Percentiles rank a stretch among this genome's conserved stretches.
These are phyloP conservation scores for Barnettozyma sucrosica DNA, from an alignment of 805 yeast species.

Conservation along the genomic window DNA sequence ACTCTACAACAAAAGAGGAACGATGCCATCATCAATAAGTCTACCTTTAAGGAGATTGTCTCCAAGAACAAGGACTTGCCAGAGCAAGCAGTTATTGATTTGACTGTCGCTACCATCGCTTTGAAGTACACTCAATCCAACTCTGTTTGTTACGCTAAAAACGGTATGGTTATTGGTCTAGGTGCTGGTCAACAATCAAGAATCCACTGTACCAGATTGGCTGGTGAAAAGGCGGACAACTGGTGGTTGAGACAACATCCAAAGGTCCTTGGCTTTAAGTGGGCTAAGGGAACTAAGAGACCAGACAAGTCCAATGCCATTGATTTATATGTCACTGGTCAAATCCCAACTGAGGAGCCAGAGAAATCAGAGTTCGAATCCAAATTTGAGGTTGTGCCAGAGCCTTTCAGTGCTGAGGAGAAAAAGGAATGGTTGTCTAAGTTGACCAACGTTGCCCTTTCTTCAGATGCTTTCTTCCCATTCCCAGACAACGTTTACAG, in stretches of 20 bases:
- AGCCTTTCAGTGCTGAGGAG: conserved; percentile 76
- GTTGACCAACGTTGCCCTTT: conserved; percentile 79
- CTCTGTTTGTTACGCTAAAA: conserved; percentile 97
- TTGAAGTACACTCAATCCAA: conserved; percentile 97
- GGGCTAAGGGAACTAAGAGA: conserved; percentile 98
- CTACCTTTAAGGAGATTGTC: conserved; percentile 87
- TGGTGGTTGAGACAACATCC: conserved; percentile 99
- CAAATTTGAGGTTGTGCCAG: conserved; percentile 80
- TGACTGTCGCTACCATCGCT: conserved; percentile 96
- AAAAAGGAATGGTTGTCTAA: conserved; percentile 81
- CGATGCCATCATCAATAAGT: conserved; percentile 89
- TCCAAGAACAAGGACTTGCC: conserved; percentile 81
- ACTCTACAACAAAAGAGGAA: conserved; percentile 95
- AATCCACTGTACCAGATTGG: conserved; percentile 98
- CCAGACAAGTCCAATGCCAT: conserved; percentile 98
- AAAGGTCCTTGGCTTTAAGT: conserved; percentile 81
- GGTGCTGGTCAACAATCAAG: conserved; percentile 99
- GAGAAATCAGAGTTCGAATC: conserved; percentile 89
- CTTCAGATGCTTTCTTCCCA: conserved; percentile 99
- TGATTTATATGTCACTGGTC: conserved; percentile 86
- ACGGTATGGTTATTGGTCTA: conserved; percentile 98
- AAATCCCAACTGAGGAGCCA: conserved; percentile 87
- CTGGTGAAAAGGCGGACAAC: conserved; percentile 98
- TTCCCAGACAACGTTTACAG: conserved; percentile 99
- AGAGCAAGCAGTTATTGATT: conserved; percentile 87